Conservation (phyloP, 2,329 filamentous ascomycete species). For the Ascochyta fabae region DNA sequence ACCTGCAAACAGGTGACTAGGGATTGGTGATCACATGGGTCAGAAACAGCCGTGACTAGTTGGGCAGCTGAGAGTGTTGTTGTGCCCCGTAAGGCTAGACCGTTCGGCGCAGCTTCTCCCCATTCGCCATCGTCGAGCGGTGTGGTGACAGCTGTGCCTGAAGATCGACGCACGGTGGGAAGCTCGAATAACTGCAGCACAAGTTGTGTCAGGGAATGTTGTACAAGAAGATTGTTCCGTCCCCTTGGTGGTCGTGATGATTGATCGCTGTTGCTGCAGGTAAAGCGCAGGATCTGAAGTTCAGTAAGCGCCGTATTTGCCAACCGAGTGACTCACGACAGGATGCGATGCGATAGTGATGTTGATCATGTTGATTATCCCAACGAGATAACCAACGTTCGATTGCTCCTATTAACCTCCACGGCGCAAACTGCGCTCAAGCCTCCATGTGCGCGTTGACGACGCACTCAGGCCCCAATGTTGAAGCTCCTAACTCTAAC, state of each 20-base stretch:
- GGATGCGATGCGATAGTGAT: conserved; percentile 1
- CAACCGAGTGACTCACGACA: conserved; percentile 5
- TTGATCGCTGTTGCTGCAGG: not conserved
- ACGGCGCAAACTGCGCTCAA: conserved; percentile 19
- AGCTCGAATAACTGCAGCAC: not conserved
- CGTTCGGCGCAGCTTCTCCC: not conserved
- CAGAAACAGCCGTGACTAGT: conserved; percentile 15
- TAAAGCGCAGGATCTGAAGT: not conserved
- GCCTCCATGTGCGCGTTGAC: conserved; percentile 36
- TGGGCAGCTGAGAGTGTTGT: conserved; percentile 15
- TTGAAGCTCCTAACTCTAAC: conserved; percentile 34
- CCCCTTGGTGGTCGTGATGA: not conserved
- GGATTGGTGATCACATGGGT: conserved; percentile 12
- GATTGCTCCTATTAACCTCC: conserved; percentile 15
- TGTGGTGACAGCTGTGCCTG: conserved; percentile 12
- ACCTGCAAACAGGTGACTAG: conserved; percentile 9
- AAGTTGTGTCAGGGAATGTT: not conserved
- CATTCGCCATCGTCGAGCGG: conserved; percentile 10
- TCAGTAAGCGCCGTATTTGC: not conserved
- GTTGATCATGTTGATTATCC: conserved; percentile 9
- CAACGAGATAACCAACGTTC: conserved; percentile 9
- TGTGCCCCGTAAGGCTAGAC: conserved; percentile 15
- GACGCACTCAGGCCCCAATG: conserved; percentile 35
- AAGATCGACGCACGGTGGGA: conserved; percentile 6
- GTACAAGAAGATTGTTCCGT: not conserved